phyloP scores from a whole-genome alignment of 768 basidiomycete species.

The Hypsizygus marmoreus region DNA sequence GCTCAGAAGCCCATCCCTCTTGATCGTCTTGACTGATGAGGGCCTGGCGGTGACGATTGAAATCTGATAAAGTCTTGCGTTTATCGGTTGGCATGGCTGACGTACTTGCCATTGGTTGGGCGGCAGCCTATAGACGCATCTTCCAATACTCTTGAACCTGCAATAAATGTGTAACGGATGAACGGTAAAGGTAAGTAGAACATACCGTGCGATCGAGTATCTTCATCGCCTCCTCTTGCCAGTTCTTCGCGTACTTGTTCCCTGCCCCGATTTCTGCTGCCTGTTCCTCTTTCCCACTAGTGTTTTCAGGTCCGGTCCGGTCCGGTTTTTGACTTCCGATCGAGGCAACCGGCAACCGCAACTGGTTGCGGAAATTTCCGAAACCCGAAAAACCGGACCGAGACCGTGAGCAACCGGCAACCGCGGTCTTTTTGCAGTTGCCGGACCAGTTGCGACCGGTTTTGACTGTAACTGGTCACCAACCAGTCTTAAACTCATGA shows the following conservation, averaged over 20 bases:
- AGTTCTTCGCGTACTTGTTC: slow-evolving; percentile 20
- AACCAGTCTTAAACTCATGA: too few species aligned
- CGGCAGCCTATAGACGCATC: too few species aligned
- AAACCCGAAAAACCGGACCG: too few species aligned
- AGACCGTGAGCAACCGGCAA: too few species aligned
- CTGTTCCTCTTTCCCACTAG: slow-evolving; percentile 24
- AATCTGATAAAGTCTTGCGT: slow-evolving; percentile 3
- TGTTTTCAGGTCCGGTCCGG: too few species aligned
- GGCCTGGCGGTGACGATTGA: slow-evolving; percentile 5
- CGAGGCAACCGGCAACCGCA: too few species aligned
- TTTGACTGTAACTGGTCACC: too few species aligned
- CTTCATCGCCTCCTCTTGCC: slow-evolving; percentile 22
- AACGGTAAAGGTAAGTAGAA: too few species aligned
- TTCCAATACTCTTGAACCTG: slow-evolving; percentile 17
- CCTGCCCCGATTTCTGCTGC: slow-evolving; percentile 10
- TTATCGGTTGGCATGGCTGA: not conserved
- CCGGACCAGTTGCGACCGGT: too few species aligned
- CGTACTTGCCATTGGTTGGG: not conserved
- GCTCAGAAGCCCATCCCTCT: slow-evolving; percentile 12
- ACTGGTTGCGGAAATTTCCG: too few species aligned
- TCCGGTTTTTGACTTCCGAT: too few species aligned
- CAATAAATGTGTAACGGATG: slow-evolving; percentile 9
- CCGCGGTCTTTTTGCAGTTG: not conserved
- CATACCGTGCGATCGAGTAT: slow-evolving; percentile 15
- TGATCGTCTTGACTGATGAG: not conserved